These are phyloP conservation scores for Fusarium staphyleae DNA, from an alignment of 2,329 filamentous ascomycete species.

Conservation along the genomic window DNA sequence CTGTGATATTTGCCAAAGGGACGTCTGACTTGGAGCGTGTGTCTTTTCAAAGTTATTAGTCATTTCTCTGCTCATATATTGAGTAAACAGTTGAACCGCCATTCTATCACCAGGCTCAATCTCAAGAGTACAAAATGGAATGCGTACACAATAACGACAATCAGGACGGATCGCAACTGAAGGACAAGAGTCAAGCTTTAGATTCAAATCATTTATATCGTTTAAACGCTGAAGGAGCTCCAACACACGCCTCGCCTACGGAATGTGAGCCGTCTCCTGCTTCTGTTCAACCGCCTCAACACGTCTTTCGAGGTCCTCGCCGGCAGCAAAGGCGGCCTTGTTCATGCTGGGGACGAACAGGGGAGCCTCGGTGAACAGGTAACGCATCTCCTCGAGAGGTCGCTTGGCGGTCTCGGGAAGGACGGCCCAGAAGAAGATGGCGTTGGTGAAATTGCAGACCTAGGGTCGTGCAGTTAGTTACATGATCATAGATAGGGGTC, in stretches of 20 bases:
- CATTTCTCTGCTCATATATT: too few species aligned
- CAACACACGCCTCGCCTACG: not conserved
- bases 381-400: constrained; percentile 73
- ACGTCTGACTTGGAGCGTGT: too few species aligned
- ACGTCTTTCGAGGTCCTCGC: constrained; percentile 20
- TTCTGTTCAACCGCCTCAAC: constrained; percentile 22
- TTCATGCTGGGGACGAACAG: constrained; percentile 66
- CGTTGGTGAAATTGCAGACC: constrained; percentile 66
- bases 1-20: not conserved
- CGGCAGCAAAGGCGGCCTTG: constrained; percentile 48
- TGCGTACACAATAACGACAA: constrained; percentile 1
- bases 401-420: constrained; percentile 71
- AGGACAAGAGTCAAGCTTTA: too few species aligned
- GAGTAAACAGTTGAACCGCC: too few species aligned
- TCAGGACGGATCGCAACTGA: not conserved
- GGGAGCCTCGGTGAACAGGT: constrained; percentile 70
- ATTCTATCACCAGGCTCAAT: too few species aligned
- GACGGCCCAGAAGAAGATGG: constrained; percentile 65
- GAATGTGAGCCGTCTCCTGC: constrained; percentile 18
- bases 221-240: too few species aligned
- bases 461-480: not conserved
- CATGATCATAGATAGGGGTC: too few species aligned
- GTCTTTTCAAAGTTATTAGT: too few species aligned
- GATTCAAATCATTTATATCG: too few species aligned
- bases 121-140: constrained; percentile 14